These are phyloP conservation scores for Fusarium pilosicola DNA, from an alignment of 2,329 filamentous ascomycete species.

Conservation along the genomic window DNA sequence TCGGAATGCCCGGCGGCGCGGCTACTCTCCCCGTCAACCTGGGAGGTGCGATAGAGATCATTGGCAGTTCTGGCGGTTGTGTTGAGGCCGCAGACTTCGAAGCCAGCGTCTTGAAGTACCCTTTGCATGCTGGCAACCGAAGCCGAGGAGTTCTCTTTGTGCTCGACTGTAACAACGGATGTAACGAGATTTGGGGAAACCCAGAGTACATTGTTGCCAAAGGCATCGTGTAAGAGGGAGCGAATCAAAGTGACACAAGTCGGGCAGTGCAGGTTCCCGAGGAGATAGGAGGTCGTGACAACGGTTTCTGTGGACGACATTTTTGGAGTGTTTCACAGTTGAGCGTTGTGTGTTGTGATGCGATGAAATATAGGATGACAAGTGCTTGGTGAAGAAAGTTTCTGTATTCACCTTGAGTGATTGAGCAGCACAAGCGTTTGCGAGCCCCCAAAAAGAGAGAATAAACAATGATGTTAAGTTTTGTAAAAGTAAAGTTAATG, in stretches of 20 bases:
- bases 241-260: constrained; percentile 77
- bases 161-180: constrained; percentile 72
- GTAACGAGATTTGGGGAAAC: constrained; percentile 78
- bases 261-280: constrained; percentile 81
- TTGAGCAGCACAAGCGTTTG: neutral
- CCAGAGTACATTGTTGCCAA: constrained; percentile 59
- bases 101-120: constrained; percentile 66
- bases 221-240: constrained; percentile 62
- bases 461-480: neutral
- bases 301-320: constrained; percentile 45
- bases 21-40: constrained; percentile 40
- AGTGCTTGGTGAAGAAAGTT: constrained; percentile 11
- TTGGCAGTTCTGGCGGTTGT: constrained; percentile 49
- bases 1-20: constrained; percentile 30
- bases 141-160: constrained; percentile 56
- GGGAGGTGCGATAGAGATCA: constrained; percentile 41
- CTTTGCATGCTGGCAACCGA: constrained; percentile 55
- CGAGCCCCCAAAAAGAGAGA: neutral
- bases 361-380: neutral
- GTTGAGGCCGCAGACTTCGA: constrained; percentile 64
- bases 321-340: constrained; percentile 16
- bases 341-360: neutral
- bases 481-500: neutral
- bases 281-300: constrained; percentile 69
- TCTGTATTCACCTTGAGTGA: neutral